Base-by-base conservation (phyloP, 2,329 filamentous ascomycete species). In the Trichoderma koningii region DNA sequence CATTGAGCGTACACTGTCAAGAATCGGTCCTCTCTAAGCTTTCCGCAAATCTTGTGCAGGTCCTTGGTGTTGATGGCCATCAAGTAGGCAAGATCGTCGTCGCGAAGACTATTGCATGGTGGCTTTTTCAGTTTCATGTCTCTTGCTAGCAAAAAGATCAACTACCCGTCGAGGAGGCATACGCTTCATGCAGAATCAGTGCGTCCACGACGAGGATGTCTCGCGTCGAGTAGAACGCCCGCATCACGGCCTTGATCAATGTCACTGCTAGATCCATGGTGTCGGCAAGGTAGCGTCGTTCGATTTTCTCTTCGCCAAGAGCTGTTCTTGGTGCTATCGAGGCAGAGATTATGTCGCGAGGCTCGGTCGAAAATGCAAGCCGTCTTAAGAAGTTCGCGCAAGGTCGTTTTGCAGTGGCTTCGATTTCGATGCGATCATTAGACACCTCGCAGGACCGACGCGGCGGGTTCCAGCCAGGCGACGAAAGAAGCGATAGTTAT, bases 11-110 rank as follows among this genome's bases (percentile, higher is more conserved):
- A 94, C 86, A 94, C 88, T 70, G 88, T 86, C 66, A 98, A 81
- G 72, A 99, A 87, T 62, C 94, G 89, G 73, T 96, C 92, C 75
- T 97, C 93, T 70, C 88, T 87, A 60, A 99, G 84, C 71, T 88
- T 90, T 66, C 90, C 93, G 76, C 92, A 94, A 34, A 96, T 85
- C 76, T 94, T 96, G 75, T 95, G 92, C 50, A 98, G 84, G 72
- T 96, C 91, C 75, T 99, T 98, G 47, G 89, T 88, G 75, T 97
- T 94, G 79, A 96, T 93, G 68, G 89, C 89, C 78, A 97, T 89
- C 26, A 98, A 82, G 72, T 92, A 89, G 50, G 91, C 90, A 68
- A 99, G 83, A 73, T 99, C 95, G 73, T 93, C 89, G 73, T 96
- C 91, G 73, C 92, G 89, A 66, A 98, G 83, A 85, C 91, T 78